Conservation (phyloP, 2,329 filamentous ascomycete genomes). For the Colletotrichum spinosum region DNA sequence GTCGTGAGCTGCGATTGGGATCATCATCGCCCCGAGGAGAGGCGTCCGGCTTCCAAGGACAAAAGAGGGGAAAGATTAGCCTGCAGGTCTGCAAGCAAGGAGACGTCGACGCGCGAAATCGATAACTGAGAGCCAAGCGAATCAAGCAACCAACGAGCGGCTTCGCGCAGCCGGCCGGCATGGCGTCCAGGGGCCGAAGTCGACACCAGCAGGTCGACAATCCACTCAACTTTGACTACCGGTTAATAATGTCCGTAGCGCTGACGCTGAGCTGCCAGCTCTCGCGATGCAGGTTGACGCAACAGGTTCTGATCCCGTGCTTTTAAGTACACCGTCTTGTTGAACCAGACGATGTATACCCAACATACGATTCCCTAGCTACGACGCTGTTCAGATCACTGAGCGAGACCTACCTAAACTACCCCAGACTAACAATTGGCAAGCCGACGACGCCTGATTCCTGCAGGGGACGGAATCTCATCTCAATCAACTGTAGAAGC, state of each 20-base stretch:
- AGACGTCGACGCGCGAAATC: conserved; percentile 6
- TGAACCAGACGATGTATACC: no score
- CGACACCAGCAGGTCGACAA: conserved; percentile 7
- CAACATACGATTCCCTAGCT: no score
- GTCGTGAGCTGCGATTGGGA: conserved; percentile 18
- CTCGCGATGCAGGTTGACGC: no score
- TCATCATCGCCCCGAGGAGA: conserved; percentile 6
- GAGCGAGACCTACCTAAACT: no score
- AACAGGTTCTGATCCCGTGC: no score
- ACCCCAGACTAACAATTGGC: no score
- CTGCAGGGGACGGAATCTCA: no score
- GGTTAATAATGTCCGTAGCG: neutral
- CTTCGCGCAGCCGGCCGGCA: conserved; percentile 14
- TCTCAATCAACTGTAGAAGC: no score
- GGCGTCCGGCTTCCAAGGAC: neutral
- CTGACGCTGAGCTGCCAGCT: no score
- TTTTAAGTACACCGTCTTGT: no score
- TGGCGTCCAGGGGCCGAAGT: conserved; percentile 22
- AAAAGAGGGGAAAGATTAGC: conserved; percentile 15
- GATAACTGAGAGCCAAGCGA: neutral
- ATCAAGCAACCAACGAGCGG: conserved; percentile 18
- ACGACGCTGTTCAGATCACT: no score
- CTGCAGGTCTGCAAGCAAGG: conserved; percentile 1
- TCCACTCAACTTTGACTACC: conserved; percentile 17
- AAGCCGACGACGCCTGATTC: no score